These are phyloP conservation scores for Ustilago shanxiensis DNA, from an alignment of 1,284 basidiomycete species.

Conservation along the genomic window DNA sequence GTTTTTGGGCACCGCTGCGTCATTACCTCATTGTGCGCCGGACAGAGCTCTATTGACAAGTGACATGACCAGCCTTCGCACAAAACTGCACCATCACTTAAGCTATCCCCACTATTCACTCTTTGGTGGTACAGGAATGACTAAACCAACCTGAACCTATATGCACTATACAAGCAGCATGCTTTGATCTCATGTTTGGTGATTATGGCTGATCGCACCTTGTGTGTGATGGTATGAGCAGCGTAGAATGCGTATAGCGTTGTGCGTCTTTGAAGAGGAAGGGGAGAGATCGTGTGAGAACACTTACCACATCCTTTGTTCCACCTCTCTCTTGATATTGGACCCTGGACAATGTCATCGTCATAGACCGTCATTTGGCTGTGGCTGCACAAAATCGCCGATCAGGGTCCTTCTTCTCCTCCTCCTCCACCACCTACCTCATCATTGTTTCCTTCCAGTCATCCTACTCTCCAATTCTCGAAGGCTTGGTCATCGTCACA, in stretches of 20 bases:
- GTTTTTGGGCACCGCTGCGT: slow-evolving; percentile 17
- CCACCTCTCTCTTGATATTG: slow-evolving; percentile 7
- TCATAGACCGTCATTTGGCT: slow-evolving; percentile 11
- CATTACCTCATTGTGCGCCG: slow-evolving; percentile 30
- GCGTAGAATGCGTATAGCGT: no score
- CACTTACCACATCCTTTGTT: not conserved
- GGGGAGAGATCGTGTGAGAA: no score
- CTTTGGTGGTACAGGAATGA: not conserved
- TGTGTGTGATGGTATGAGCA: no score
- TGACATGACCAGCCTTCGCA: no score
- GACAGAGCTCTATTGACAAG: slow-evolving; percentile 5
- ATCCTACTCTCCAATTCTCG: not conserved
- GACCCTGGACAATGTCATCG: slow-evolving; percentile 10
- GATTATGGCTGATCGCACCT: no score
- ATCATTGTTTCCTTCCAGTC: not conserved
- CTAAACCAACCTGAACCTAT: no score
- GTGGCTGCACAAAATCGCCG: slow-evolving; percentile 14
- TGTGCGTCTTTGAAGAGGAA: no score
- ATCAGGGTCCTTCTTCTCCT: slow-evolving; percentile 26
- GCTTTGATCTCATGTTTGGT: no score
- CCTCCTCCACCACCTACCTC: slow-evolving; percentile 15
- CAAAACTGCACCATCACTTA: slow-evolving; percentile 32
- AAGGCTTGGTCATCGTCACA: slow-evolving; percentile 4
- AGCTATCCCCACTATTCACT: no score
- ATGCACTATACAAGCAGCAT: no score